A percentile compares a stretch with the other conserved stretches of the same genome.
Conservation (phyloP, 768 basidiomycete genomes). For the Megacollybia marginata region DNA sequence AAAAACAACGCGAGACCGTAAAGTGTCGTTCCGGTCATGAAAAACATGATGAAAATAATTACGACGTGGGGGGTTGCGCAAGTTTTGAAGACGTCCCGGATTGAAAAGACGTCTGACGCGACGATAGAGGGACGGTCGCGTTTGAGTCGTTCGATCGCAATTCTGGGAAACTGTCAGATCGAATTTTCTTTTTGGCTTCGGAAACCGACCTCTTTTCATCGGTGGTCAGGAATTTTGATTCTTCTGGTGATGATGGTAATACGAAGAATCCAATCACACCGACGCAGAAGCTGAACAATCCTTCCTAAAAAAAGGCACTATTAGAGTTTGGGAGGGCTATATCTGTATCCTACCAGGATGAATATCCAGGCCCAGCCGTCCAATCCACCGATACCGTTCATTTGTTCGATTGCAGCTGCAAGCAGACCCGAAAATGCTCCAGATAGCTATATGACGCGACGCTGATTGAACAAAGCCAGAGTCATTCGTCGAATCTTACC, state of each 20-base stretch:
- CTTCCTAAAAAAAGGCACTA: constrained; percentile 27
- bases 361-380: constrained; percentile 69
- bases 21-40: constrained; percentile 45
- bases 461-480: too few relatives aligned
- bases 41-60: constrained; percentile 41
- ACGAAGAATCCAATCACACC: constrained; percentile 45
- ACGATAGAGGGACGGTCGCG: too few relatives aligned
- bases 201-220: constrained; percentile 43
- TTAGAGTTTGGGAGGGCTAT: too few relatives aligned
- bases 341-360: constrained; percentile 28
- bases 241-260: constrained; percentile 35
- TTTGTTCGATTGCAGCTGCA: constrained; percentile 55
- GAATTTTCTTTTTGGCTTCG: constrained; percentile 36
- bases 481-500: too few relatives aligned
- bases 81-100: constrained; percentile 44
- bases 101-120: constrained; percentile 38
- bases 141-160: neutral
- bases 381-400: constrained; percentile 43
- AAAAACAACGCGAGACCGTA: constrained; percentile 52
- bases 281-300: constrained; percentile 53
- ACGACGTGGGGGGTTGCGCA: constrained; percentile 48
- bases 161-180: constrained; percentile 21
- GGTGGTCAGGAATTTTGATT: constrained; percentile 41
- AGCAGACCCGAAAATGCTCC: constrained; percentile 67
- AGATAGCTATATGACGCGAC: constrained; percentile 27